Evolutionary conservation across 1,284 basidiomycete species (phyloP).

Genomic region (Lignosus rhinocerotis): DNA sequence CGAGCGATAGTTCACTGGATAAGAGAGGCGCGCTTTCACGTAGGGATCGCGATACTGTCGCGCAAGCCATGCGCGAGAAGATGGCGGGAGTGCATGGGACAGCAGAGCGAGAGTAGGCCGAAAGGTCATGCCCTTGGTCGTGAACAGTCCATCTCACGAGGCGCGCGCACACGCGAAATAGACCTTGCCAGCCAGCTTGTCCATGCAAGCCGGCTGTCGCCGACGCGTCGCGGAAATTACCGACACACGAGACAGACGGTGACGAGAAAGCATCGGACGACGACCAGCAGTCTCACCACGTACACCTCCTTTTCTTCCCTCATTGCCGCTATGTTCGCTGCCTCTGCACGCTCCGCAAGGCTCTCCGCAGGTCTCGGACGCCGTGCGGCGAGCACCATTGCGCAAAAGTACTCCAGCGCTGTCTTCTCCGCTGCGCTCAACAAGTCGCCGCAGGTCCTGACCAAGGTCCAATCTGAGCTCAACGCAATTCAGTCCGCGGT

Average conservation of each 20-base stretch:
- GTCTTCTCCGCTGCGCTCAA: conserved; percentile 90
- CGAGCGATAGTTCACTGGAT: conserved; percentile 59
- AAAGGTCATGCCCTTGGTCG: conserved; percentile 23
- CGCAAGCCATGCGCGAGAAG: conserved; percentile 48
- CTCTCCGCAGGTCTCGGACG: conserved; percentile 51
- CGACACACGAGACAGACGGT: conserved; percentile 19
- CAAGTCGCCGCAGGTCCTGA: conserved; percentile 79
- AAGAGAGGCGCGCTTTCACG: conserved; percentile 55
- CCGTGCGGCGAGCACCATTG: conserved; percentile 72
- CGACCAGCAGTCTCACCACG: conserved; percentile 14
- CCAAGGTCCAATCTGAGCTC: conserved; percentile 85
- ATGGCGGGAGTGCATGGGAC: conserved; percentile 22
- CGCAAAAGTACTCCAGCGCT: conserved; percentile 93
- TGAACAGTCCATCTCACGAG: background rate
- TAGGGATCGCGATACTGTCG: conserved; percentile 69
- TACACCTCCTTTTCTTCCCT: background rate
- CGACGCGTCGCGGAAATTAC: conserved; percentile 21
- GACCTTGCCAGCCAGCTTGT: background rate
- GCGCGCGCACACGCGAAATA: background rate
- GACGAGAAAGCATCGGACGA: conserved; percentile 17
- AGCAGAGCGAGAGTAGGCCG: conserved; percentile 18
- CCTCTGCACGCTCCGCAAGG: conserved; percentile 45
- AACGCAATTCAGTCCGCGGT: conserved; percentile 67
- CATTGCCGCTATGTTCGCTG: conserved; percentile 38
- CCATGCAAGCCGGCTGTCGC: conserved; percentile 6